Evolutionary conservation across 2,329 filamentous ascomycete genomes (phyloP).

Genomic region (Cadophora sp.): DNA sequence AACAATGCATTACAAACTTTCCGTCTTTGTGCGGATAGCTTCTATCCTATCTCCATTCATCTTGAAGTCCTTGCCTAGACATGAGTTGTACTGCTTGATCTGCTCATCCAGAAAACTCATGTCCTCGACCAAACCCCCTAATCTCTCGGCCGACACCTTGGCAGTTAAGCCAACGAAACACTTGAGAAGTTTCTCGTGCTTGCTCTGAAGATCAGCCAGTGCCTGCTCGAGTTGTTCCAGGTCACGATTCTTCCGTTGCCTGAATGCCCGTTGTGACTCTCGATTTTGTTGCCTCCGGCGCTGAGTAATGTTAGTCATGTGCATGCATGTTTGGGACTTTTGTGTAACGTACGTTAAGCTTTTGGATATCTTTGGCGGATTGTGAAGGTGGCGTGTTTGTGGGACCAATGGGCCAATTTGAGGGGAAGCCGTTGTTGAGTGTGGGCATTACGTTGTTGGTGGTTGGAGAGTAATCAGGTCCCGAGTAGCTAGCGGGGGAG

Average conservation of each 20-base stretch:
- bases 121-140: constrained; percentile 1
- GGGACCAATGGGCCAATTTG: constrained; percentile 5
- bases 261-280: constrained; percentile 10
- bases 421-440: constrained; percentile 10
- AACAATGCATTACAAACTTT: neutral
- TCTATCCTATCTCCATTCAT: constrained; percentile 13
- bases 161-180: constrained; percentile 11
- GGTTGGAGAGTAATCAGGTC: constrained; percentile 8
- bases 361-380: constrained; percentile 15
- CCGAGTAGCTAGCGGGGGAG: constrained; percentile 9
- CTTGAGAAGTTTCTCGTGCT: constrained; percentile 16
- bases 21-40: constrained; percentile 2
- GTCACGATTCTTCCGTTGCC: constrained; percentile 8
- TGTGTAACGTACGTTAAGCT: neutral
- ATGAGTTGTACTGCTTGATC: constrained; percentile 16
- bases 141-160: constrained; percentile 9
- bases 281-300: constrained; percentile 15
- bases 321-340: neutral
- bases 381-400: constrained; percentile 10
- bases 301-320: neutral
- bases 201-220: neutral
- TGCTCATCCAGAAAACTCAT: constrained; percentile 15
- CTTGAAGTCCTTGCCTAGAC: constrained; percentile 17
- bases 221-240: constrained; percentile 7
- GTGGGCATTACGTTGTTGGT: neutral